Conservation (phyloP, 768 basidiomycete species). For the Serendipita sp. region DNA sequence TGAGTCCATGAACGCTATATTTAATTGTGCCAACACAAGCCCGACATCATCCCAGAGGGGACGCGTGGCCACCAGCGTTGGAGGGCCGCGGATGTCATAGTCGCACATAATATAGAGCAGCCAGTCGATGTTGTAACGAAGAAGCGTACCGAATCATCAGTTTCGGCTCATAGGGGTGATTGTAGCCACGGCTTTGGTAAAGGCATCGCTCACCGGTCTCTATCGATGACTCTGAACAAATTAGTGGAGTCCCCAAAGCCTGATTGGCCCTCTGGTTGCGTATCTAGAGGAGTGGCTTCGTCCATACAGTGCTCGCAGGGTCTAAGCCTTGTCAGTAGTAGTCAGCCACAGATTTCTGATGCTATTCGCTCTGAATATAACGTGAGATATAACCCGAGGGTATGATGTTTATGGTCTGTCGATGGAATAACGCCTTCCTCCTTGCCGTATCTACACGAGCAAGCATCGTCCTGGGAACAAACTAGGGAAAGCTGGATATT, state of each 20-base stretch:
- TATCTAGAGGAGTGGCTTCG: neutral
- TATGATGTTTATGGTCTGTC: too few relatives aligned
- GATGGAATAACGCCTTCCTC: too few relatives aligned
- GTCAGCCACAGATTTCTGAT: too few relatives aligned
- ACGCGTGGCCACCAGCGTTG: neutral
- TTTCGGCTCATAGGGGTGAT: neutral
- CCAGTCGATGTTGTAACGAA: neutral
- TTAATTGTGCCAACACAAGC: neutral
- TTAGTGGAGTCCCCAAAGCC: conserved; percentile 3
- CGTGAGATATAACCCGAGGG: too few relatives aligned
- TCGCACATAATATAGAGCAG: neutral
- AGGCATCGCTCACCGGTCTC: neutral
- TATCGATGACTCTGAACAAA: neutral
- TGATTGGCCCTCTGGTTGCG: neutral
- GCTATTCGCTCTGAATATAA: too few relatives aligned
- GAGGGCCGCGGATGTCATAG: neutral
- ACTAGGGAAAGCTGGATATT: too few relatives aligned
- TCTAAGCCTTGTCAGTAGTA: too few relatives aligned
- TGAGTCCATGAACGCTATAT: conserved; percentile 61
- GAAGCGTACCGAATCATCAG: neutral
- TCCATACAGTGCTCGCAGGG: neutral
- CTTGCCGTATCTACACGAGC: too few relatives aligned
- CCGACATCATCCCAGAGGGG: neutral
- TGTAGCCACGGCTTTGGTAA: neutral
- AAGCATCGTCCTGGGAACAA: too few relatives aligned